Evolutionary conservation across 495 filamentous ascomycete species (phyloP).

Genomic region (Symbiotaphrina buchneri): DNA sequence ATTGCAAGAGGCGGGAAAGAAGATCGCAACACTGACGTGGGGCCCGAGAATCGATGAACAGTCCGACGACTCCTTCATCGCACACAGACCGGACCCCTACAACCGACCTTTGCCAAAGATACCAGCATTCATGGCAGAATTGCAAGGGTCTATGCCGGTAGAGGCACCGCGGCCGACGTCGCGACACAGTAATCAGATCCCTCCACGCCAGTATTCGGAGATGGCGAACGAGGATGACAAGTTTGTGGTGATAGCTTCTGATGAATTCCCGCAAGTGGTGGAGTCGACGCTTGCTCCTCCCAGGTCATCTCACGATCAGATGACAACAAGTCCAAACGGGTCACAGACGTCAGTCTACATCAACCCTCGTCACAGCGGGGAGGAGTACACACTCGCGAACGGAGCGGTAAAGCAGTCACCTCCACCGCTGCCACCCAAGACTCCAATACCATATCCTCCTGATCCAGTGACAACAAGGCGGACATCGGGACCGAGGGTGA

Average conservation of each 20-base stretch:
- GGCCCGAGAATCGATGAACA: not conserved
- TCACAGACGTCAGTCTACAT: too few species aligned
- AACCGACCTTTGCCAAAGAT: too few species aligned
- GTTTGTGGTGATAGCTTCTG: constrained; percentile 31
- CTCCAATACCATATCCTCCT: constrained; percentile 38
- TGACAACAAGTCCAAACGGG: constrained; percentile 8
- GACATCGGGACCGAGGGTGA: constrained; percentile 8
- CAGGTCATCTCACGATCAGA: constrained; percentile 1
- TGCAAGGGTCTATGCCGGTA: too few species aligned
- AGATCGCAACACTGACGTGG: not conserved
- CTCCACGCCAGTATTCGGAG: constrained; percentile 9
- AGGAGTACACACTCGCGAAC: constrained; percentile 13
- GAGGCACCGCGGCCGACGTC: too few species aligned
- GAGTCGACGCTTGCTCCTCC: constrained; percentile 9
- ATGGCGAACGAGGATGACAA: constrained; percentile 28
- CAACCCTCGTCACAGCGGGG: constrained; percentile 16
- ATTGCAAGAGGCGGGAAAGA: too few species aligned
- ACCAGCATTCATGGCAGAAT: too few species aligned
- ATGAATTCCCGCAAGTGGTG: constrained; percentile 28
- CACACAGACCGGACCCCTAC: not conserved
- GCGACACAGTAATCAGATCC: constrained; percentile 1
- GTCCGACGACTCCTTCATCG: constrained; percentile 4
- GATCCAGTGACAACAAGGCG: constrained; percentile 11
- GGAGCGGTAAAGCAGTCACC: constrained; percentile 17
- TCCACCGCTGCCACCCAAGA: constrained; percentile 71